phyloP scores from a whole-genome alignment of 768 basidiomycete genomes.

The Lactarius hatsudake region DNA sequence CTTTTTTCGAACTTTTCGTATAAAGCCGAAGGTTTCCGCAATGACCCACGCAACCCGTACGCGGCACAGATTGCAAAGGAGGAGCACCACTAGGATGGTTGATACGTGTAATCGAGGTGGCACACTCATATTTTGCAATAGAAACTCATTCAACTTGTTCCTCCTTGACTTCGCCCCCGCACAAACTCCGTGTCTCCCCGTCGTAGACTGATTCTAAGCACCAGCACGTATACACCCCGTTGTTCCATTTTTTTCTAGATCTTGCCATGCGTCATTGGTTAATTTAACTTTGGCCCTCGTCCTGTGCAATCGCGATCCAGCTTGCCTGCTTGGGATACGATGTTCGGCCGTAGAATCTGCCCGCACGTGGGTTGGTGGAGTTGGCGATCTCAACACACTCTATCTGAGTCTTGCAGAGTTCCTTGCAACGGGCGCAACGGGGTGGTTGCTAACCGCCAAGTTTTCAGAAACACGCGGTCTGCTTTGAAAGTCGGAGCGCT shows the following conservation, averaged over 20 bases:
- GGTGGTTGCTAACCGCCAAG: not conserved
- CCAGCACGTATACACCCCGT: not conserved
- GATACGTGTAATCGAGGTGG: constrained; percentile 8
- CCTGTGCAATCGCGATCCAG: not conserved
- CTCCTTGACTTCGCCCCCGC: not conserved
- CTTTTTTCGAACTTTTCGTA: not conserved
- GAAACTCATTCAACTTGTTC: constrained; percentile 1
- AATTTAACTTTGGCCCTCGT: not conserved
- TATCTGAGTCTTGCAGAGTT: constrained; percentile 2
- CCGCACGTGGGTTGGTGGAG: not conserved
- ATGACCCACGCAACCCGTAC: constrained; percentile 82
- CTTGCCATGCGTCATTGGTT: not conserved
- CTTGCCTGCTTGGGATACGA: not conserved
- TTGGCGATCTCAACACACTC: constrained; percentile 1
- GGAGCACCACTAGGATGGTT: constrained; percentile 36
- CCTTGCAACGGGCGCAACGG: not conserved
- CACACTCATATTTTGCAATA: constrained; percentile 8
- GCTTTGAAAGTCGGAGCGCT: not conserved
- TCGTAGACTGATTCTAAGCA: not conserved
- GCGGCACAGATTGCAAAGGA: constrained; percentile 73
- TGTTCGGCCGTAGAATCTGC: not conserved
- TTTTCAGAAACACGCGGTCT: not conserved
- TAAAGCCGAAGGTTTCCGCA: constrained; percentile 63
- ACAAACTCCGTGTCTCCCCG: not conserved
- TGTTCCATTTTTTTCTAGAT: not conserved